Percentiles rank a stretch among this genome's conserved stretches.
Conservation (phyloP, 2,329 filamentous ascomycete species). For the Achaetomium macrosporum region DNA sequence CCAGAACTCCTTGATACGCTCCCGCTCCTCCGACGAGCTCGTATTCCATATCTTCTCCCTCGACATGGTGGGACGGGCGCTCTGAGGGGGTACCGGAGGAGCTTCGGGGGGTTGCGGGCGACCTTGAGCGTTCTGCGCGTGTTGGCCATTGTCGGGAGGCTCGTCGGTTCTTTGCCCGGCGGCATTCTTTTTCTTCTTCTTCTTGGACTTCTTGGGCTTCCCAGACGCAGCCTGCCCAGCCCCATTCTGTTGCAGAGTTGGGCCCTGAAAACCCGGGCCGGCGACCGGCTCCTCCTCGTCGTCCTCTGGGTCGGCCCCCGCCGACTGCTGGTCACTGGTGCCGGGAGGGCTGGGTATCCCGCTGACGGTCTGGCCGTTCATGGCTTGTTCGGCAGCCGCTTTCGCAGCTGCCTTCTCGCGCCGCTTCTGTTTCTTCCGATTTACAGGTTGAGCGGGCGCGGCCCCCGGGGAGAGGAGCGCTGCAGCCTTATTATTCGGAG, state of each 20-base stretch:
- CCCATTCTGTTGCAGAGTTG: conserved; percentile 33
- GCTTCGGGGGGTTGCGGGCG: conserved; percentile 8
- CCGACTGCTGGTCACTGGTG: conserved; percentile 32
- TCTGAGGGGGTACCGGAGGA: conserved; percentile 21
- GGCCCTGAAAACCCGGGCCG: conserved; percentile 34
- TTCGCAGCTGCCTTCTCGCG: conserved; percentile 77
- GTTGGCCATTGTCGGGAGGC: conserved; percentile 18
- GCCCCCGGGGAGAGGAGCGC: conserved; percentile 6
- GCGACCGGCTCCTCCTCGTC: conserved; percentile 45
- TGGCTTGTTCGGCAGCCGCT: conserved; percentile 46
- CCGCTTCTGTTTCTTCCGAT: conserved; percentile 93
- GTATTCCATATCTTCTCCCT: conserved; percentile 97
- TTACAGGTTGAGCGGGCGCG: conserved; percentile 45
- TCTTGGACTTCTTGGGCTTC: conserved; percentile 57
- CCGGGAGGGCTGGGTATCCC: conserved; percentile 36
- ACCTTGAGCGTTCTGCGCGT: conserved; percentile 15
- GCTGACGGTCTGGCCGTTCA: conserved; percentile 32
- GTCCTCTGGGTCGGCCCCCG: conserved; percentile 49
- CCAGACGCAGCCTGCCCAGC: conserved; percentile 24
- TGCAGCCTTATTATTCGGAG: conserved; percentile 15
- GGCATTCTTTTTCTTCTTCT: conserved; percentile 58
- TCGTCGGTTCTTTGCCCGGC: conserved; percentile 21
- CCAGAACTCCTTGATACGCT: conserved; percentile 98
- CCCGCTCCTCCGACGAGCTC: conserved; percentile 85
- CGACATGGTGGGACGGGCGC: conserved; percentile 43